A percentile compares a stretch with the other conserved stretches of the same genome.
Evolutionary conservation across 768 basidiomycete genomes (phyloP).

Genomic region (Rhodosporidiobolus odoratus): DNA sequence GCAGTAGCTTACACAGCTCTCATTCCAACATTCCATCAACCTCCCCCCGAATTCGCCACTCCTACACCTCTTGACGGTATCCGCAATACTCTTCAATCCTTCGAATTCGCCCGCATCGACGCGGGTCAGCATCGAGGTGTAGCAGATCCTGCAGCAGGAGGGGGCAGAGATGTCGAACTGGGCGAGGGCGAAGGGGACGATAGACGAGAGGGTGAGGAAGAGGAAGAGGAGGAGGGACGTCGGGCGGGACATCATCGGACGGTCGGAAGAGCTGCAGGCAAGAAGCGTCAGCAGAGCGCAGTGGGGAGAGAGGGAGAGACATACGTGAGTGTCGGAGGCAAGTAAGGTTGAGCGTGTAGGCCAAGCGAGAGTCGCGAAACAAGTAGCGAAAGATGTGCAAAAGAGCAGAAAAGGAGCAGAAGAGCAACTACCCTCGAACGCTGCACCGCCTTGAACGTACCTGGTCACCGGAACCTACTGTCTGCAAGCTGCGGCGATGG

Average conservation of each 20-base stretch:
- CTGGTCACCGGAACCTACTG: no score
- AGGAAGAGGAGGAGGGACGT: background rate
- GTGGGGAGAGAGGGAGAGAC: background rate
- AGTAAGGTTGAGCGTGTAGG: no score
- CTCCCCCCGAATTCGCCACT: background rate
- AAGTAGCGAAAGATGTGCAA: no score
- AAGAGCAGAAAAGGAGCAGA: no score
- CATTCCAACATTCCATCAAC: background rate
- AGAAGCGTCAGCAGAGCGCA: no score
- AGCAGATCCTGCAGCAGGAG: background rate
- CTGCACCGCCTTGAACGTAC: no score
- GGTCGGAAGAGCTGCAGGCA: background rate
- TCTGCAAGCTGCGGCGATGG: no score
- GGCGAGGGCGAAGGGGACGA: background rate
- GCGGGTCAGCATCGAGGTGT: background rate
- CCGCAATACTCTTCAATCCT: background rate
- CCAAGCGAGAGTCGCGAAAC: no score
- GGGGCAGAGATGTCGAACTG: background rate
- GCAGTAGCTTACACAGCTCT: background rate
- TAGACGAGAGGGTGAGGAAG: background rate
- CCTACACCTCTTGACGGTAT: background rate
- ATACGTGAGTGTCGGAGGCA: no score
- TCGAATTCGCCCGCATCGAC: background rate
- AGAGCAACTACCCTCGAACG: no score
- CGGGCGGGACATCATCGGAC: background rate